Conservation (phyloP, 495 filamentous ascomycete genomes). For the Hyphodiscus hymeniophilus region DNA sequence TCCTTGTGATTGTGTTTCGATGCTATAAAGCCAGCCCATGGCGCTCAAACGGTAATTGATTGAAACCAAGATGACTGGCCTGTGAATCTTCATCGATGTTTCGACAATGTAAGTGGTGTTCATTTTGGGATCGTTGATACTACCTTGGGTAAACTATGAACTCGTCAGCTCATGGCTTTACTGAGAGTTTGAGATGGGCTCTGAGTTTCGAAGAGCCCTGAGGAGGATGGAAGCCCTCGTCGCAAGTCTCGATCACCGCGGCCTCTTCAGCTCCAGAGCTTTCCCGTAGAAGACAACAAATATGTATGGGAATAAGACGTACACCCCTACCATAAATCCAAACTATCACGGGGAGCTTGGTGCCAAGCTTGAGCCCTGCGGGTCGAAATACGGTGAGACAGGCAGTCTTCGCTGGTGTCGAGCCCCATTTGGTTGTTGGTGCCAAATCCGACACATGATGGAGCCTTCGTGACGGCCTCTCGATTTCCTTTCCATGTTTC, state of each 20-base stretch:
- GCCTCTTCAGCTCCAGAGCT: too few species aligned
- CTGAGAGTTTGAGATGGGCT: too few species aligned
- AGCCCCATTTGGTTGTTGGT: slow-evolving; percentile 31
- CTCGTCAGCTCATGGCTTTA: too few species aligned
- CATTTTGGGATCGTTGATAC: slow-evolving; percentile 40
- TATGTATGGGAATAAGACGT: too few species aligned
- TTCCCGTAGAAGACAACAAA: too few species aligned
- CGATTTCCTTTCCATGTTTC: slow-evolving; percentile 35
- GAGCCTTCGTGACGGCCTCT: slow-evolving; percentile 47
- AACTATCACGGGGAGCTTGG: slow-evolving; percentile 56
- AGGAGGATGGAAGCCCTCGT: too few species aligned
- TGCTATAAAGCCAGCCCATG: too few species aligned
- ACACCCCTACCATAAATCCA: slow-evolving; percentile 71
- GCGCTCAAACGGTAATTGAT: too few species aligned
- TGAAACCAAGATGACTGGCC: too few species aligned
- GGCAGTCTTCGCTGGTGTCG: slow-evolving; percentile 54
- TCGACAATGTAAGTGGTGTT: slow-evolving; percentile 43
- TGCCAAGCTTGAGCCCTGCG: slow-evolving; percentile 38
- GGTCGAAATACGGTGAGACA: slow-evolving; percentile 58
- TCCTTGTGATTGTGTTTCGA: too few species aligned
- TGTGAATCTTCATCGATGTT: slow-evolving; percentile 55
- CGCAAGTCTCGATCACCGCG: too few species aligned
- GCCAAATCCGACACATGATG: slow-evolving; percentile 28
- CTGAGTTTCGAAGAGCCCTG: too few species aligned
- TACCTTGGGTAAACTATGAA: slow-evolving; percentile 39